Evolutionary conservation across 169 alveolate genomes (phyloP).

Genomic region (Plasmodium falciparum): DNA sequence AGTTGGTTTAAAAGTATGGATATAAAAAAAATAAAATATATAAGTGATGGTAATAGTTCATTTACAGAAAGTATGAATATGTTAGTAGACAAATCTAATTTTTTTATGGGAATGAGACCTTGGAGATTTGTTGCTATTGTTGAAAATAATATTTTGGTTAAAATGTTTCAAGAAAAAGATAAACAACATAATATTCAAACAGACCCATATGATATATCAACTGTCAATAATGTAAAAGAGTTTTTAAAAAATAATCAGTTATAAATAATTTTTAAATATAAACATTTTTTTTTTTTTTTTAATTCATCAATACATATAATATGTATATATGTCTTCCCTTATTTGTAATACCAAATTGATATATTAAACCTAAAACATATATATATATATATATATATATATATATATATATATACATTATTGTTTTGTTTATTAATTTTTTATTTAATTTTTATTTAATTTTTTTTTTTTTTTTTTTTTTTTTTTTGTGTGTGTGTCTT

Average conservation of each 20-base stretch:
- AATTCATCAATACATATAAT: too few relatives aligned
- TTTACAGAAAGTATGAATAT: constrained; percentile 82
- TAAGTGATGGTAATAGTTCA: constrained; percentile 82
- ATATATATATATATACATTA: too few relatives aligned
- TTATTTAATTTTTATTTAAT: too few relatives aligned
- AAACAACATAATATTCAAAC: constrained; percentile 77
- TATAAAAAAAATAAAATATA: constrained; percentile 74
- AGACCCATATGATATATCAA: constrained; percentile 81
- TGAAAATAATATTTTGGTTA: constrained; percentile 78
- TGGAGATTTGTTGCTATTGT: constrained; percentile 83
- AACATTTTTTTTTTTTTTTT: neutral
- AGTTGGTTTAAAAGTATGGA: constrained; percentile 79
- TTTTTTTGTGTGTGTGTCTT: too few relatives aligned
- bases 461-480: too few relatives aligned
- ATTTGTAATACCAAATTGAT: too few relatives aligned
- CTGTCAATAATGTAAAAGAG: constrained; percentile 72
- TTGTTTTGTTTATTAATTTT: too few relatives aligned
- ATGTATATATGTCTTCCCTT: too few relatives aligned
- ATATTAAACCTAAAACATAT: too few relatives aligned
- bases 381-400: too few relatives aligned
- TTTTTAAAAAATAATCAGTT: constrained; percentile 64
- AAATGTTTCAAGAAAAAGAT: constrained; percentile 80
- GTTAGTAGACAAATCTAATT: constrained; percentile 81
- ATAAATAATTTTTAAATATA: neutral
- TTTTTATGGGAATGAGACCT: constrained; percentile 83